Percentiles rank a stretch among this genome's conserved stretches.
These are phyloP conservation scores for Pyrenula massariospora DNA, from an alignment of 495 filamentous ascomycete genomes.

Conservation along the genomic window DNA sequence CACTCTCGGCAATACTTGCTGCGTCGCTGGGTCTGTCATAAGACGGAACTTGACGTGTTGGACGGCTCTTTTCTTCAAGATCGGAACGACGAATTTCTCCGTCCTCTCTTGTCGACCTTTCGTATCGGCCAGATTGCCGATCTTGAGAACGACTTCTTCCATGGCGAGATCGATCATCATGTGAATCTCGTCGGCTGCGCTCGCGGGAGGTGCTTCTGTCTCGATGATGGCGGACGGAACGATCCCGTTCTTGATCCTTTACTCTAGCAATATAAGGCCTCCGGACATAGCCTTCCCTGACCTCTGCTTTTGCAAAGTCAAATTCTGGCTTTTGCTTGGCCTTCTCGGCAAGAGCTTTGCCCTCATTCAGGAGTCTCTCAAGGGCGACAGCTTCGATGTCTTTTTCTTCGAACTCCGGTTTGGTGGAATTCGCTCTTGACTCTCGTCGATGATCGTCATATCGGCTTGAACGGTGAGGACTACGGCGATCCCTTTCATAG, in stretches of 20 bases:
- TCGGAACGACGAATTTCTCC: slow-evolving; percentile 13
- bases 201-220: slow-evolving; percentile 18
- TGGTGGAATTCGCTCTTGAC: slow-evolving; percentile 21
- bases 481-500: slow-evolving; percentile 22
- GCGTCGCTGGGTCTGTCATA: slow-evolving; percentile 11
- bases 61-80: slow-evolving; percentile 20
- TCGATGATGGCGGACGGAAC: slow-evolving; percentile 16
- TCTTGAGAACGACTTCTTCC: slow-evolving; percentile 18
- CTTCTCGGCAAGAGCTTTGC: slow-evolving; percentile 49
- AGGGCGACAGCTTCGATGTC: slow-evolving; percentile 45
- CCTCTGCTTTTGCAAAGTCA: slow-evolving; percentile 41
- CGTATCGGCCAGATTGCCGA: slow-evolving; percentile 20
- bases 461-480: slow-evolving; percentile 8
- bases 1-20: slow-evolving; percentile 6
- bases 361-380: slow-evolving; percentile 44
- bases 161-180: slow-evolving; percentile 18
- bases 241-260: slow-evolving; percentile 20
- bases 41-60: slow-evolving; percentile 1
- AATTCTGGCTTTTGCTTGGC: slow-evolving; percentile 44
- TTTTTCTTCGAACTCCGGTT: slow-evolving; percentile 37
- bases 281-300: slow-evolving; percentile 30
- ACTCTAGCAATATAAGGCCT: slow-evolving; percentile 18
- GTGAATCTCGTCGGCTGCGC: slow-evolving; percentile 18
- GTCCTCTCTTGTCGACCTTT: slow-evolving; percentile 20
- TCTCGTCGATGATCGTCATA: slow-evolving; percentile 4